Evolutionary conservation across 108 stramenopile species (phyloP), one percentile per base, ranked within the genome.

Genomic region (Pseudonitzschia multiseries): DNA sequence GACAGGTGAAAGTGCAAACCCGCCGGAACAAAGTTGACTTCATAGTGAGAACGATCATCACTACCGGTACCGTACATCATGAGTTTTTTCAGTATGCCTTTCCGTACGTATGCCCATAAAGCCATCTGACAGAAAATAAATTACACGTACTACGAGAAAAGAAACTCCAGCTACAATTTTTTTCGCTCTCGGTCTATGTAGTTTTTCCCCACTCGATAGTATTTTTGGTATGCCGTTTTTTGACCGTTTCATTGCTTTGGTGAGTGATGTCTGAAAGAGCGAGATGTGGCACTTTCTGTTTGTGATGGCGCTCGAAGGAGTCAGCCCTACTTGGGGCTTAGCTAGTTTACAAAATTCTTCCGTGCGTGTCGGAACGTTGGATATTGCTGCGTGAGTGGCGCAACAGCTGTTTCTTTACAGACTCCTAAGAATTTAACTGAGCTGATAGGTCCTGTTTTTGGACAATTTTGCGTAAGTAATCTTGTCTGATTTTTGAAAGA

Each of bases 131-230:
- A n/a, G n/a, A n/a, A n/a, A n/a, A n/a, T n/a, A n/a, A n/a, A n/a
- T n/a, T n/a, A n/a, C 36, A 36, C 36, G 36, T 36, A 36, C 36
- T 36, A 36, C 36, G 36, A 36, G 36, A 36, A 36, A 10, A 48
- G 46, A 48, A 48, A 48, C 46, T 48, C 17, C 46, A 48, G 1
- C 46, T 14, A 18, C 46, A 5, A 48, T 48, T 48, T 48, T 18
- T 48, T 48, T 48, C 46, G 46, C 46, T 36, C 46, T 48, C 8
- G 46, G 46, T 48, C 46, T 14, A 18, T 8, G 17, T 10, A 14
- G 14, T 18, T 48, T 48, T 48, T 48, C 13, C 46, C n/a, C n/a
- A n/a, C n/a, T n/a, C n/a, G n/a, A 56, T 56, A 56, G 54, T 56
- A 56, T 56, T 56, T 26, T 56, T 6, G 54, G 2, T 20, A 22